Conservation (phyloP, 2,329 filamentous ascomycete genomes). For the Pseudocercospora macadamiae region DNA sequence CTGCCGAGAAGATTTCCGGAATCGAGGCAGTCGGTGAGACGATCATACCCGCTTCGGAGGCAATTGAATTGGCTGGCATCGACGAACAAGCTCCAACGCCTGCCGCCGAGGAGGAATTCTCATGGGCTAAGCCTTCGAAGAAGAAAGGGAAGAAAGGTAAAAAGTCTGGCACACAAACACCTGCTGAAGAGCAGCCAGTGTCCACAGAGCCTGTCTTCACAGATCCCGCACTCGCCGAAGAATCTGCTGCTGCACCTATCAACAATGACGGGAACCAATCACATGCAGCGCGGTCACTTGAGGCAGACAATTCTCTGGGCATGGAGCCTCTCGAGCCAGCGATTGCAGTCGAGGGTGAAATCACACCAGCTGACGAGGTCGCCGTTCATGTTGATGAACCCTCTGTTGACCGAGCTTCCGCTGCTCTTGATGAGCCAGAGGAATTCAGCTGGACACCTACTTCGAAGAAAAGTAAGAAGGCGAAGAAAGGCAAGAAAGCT, state of each 20-base stretch:
- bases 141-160: constrained; percentile 20
- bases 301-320: no score
- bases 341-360: no score
- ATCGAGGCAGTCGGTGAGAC: neutral
- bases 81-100: neutral
- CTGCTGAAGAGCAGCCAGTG: neutral
- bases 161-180: constrained; percentile 2
- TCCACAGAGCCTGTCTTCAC: neutral
- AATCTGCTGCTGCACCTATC: neutral
- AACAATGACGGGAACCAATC: no score
- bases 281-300: no score
- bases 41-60: neutral
- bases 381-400: no score
- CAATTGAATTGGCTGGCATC: neutral
- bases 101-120: constrained; percentile 4
- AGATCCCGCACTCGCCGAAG: neutral
- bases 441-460: constrained; percentile 12
- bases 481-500: constrained; percentile 19
- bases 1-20: neutral
- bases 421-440: constrained; percentile 3
- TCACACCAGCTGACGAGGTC: no score
- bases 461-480: constrained; percentile 29
- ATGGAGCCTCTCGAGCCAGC: no score
- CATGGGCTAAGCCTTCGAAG: constrained; percentile 9
- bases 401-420: no score